phyloP scores from a whole-genome alignment of 306 rosid species.

The Casuarina equisetifolia region DNA sequence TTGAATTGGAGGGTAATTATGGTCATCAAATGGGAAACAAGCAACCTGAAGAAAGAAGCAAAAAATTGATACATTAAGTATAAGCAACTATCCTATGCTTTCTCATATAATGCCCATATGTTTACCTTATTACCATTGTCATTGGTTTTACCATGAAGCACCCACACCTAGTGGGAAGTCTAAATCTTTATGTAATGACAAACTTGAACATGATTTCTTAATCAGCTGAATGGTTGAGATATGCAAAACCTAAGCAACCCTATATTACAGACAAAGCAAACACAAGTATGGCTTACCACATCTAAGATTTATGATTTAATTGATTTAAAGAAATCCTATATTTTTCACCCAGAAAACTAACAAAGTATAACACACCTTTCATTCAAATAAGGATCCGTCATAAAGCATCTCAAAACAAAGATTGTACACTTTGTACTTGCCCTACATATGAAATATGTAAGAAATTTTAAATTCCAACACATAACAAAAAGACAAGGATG shows the following conservation, averaged over 20 bases:
- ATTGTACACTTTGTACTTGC: slow-evolving; percentile 90
- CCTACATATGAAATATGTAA: slow-evolving; percentile 51
- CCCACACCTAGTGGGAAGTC: neutral
- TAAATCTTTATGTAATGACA: neutral
- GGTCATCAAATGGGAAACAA: slow-evolving; percentile 94
- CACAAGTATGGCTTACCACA: neutral
- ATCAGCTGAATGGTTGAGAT: neutral
- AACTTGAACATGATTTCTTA: neutral
- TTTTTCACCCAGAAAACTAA: slow-evolving; percentile 15
- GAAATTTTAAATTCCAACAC: neutral
- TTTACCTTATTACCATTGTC: neutral
- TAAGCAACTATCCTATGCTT: slow-evolving; percentile 10
- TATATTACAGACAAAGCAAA: neutral
- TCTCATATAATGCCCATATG: neutral
- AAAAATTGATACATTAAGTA: slow-evolving; percentile 30
- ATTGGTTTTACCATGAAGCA: neutral
- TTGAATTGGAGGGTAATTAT: slow-evolving; percentile 89
- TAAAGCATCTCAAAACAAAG: slow-evolving; percentile 97
- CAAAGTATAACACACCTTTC: slow-evolving; percentile 68
- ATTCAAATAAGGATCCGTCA: slow-evolving; percentile 93
- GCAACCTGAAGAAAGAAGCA: slow-evolving; percentile 68
- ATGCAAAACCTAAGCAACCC: neutral
- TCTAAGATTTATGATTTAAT: neutral
- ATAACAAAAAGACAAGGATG: slow-evolving; percentile 6
- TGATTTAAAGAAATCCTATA: slow-evolving; percentile 8